These are phyloP conservation scores for Camellia granthamiana DNA, from an alignment of 148 eudicot genomes.

Conservation along the genomic window DNA sequence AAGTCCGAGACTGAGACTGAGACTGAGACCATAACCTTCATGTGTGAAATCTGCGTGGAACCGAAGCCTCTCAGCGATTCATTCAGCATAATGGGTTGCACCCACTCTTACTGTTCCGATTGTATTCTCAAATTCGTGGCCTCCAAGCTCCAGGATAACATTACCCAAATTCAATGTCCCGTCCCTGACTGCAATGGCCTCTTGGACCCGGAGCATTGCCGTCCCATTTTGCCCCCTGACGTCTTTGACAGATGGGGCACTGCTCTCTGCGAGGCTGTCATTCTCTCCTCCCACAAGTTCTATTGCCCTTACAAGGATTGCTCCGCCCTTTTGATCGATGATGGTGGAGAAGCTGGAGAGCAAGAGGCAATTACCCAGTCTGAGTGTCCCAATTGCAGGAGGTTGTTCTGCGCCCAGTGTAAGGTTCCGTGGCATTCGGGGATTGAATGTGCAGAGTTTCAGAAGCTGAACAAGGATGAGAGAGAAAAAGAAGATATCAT, in stretches of 20 bases:
- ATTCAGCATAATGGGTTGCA: constrained; percentile 43
- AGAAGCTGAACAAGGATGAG: constrained; percentile 46
- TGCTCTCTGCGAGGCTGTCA: constrained; percentile 46
- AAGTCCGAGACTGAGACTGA: constrained; percentile 1
- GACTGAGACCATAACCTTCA: constrained; percentile 16
- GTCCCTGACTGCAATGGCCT: constrained; percentile 31
- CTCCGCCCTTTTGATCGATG: constrained; percentile 44
- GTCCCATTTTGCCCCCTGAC: constrained; percentile 38
- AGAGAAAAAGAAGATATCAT: constrained; percentile 50
- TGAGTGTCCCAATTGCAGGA: constrained; percentile 52
- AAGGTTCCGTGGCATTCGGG: constrained; percentile 63
- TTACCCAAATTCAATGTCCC: constrained; percentile 38
- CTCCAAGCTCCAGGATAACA: constrained; percentile 42
- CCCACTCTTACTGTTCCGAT: constrained; percentile 39
- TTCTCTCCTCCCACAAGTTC: constrained; percentile 44
- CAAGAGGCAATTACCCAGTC: constrained; percentile 29
- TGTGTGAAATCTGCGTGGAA: constrained; percentile 67
- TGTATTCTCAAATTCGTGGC: constrained; percentile 43
- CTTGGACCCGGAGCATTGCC: constrained; percentile 46
- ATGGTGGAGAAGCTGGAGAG: constrained; percentile 8
- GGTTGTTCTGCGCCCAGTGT: constrained; percentile 64
- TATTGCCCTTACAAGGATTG: constrained; percentile 57
- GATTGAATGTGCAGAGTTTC: constrained; percentile 46
- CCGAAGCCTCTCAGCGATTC: constrained; percentile 28
- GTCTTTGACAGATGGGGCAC: constrained; percentile 54